Percentiles rank a stretch among this genome's conserved stretches.
Evolutionary conservation across 2,329 filamentous ascomycete species (phyloP).

Genomic region (Neofusicoccum parvum): DNA sequence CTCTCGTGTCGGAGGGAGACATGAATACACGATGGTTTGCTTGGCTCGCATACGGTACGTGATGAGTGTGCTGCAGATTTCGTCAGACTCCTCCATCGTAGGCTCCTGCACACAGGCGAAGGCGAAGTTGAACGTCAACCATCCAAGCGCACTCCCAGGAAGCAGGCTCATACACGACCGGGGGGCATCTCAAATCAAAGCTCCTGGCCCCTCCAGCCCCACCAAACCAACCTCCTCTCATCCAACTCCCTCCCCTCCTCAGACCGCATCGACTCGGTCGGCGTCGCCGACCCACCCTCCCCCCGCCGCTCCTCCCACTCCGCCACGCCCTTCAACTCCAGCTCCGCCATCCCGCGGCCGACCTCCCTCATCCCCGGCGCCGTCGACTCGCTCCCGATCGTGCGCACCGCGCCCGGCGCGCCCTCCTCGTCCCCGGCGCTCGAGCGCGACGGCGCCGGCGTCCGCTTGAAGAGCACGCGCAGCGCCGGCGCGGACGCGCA

Average conservation of each 20-base stretch:
- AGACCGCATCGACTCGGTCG: neutral
- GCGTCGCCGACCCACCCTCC: neutral
- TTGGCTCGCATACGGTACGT: too few species aligned
- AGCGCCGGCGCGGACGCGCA: conserved; percentile 47
- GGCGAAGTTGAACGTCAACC: too few species aligned
- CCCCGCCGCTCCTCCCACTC: neutral
- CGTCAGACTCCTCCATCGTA: too few species aligned
- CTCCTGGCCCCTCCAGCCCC: neutral
- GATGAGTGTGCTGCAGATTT: too few species aligned
- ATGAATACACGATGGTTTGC: too few species aligned
- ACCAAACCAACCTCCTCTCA: neutral
- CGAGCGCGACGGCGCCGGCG: neutral
- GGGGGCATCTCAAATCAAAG: neutral
- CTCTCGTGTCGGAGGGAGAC: too few species aligned
- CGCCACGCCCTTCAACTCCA: neutral
- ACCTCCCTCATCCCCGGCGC: neutral
- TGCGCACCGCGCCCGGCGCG: neutral
- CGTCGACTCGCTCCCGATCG: neutral
- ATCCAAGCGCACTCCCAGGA: too few species aligned
- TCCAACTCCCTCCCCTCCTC: neutral
- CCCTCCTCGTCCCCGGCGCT: neutral
- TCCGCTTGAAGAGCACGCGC: conserved; percentile 38
- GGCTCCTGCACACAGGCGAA: too few species aligned
- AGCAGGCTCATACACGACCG: neutral
- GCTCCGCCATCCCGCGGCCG: neutral